Evolutionary conservation across 208 protist species (phyloP), one percentile per base, ranked within the genome.

Genomic region (Leishmania martiniquensis): DNA sequence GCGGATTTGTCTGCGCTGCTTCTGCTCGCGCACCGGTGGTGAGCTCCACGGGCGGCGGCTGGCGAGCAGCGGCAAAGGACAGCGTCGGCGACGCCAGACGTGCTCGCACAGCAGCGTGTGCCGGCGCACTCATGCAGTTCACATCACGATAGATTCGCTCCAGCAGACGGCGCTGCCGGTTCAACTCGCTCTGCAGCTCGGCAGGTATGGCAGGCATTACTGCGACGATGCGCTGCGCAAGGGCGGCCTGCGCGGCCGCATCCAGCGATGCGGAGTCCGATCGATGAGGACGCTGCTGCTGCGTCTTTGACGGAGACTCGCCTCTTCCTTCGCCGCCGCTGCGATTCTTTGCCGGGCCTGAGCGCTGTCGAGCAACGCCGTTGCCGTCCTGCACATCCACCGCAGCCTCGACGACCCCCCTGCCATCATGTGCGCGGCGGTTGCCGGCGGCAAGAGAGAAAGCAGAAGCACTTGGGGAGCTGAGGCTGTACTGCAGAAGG

Each of bases 91-190:
- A 55, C 10, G 65, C 54, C 29, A 71, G 37, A 3, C 78, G 71
- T 25, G 55, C 54, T 17, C 49, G 62, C 32, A 59, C 37, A 4
- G 54, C 78, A 4, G 49, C 63, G 32, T 77, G 78, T 42, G 67
- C 65, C 10, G 70, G 34, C 52, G 32, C 52, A 52, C 70, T 74
- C 51, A 76, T 76, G 34, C 20, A 34, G 67, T 37, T 37, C 29
- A 83, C 79, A 22, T 83, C 79, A 10, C 57, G 72, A 42, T 67
- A 78, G 45, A 95, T 78, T 12, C 87, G 80, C 68, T 93, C 87
- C 37, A 95, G 76, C 0, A 93, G 78, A 6, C 75, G 75, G 6
- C 88, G 87, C 84, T 95, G 91, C 7, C 82, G 83, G 3, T 47
- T 59, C 20, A 95, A 78, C 72, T 95, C 91, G 0, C 39, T 65